Base-by-base conservation (phyloP, 768 basidiomycete genomes). In the Leccinum ochraceum region DNA sequence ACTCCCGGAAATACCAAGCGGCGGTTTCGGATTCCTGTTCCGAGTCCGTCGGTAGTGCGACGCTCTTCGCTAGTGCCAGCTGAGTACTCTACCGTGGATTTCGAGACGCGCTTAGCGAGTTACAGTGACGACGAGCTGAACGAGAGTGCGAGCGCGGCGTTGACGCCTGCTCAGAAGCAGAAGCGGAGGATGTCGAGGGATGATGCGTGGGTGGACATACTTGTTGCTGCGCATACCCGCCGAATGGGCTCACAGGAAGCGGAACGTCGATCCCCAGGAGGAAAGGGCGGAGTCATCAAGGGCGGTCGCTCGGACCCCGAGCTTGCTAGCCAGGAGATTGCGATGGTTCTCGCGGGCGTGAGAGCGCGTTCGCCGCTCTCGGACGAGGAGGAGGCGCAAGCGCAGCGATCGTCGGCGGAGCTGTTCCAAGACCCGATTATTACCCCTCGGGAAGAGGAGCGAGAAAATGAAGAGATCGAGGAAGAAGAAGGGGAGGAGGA, bases 181-280 rank as follows among this genome's bases (percentile, higher is more conserved):
- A 78, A 80, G 42, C 74, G 75, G 75, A 76, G 67, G 74, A 74
- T 70, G 65, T 79, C 80, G 20, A 77, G 74, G 65, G 87, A 90
- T 54, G 92, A 94, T 67, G 90, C 90, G 4, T 93, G 92, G 91
- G 90, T 94, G 46, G 92, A 94, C 74, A 94, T 94, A 46, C 75
- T 93, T 10, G 90, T 94, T 2, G 86, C 85, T 49, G 82, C 71
- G 14, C 83, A 82, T 63, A 72, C 66, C 37, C 75, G 86, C 46
- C 74, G 86, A 46, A 72, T 87, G 69, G 80, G 70, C 1, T 81
- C 79, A 7, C 87, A 88, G 69, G 87, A 87, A 53, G 83, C 77
- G 4, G 79, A 80, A 39, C 60, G 59, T 14, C 60, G 63, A 36
- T 67, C 22, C 1, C 44, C 58, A 64, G 76, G 61, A 57, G 75